Evolutionary conservation across 2,329 filamentous ascomycete species (phyloP).

Genomic region (Aspergillus amoenus): DNA sequence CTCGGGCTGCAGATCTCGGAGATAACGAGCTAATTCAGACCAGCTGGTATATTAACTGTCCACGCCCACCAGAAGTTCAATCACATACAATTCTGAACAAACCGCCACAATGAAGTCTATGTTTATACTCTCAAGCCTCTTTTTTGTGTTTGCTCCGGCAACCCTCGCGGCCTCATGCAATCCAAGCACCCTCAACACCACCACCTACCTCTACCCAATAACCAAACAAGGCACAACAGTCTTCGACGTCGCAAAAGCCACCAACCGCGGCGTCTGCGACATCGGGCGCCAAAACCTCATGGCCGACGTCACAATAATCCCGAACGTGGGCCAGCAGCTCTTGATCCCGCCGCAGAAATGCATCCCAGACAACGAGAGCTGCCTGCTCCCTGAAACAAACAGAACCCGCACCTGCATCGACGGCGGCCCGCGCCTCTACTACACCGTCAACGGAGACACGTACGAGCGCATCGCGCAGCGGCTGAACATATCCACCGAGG

Average conservation of each 20-base stretch:
- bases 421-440: slow-evolving; percentile 20
- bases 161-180: background rate
- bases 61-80: no score
- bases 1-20: no score
- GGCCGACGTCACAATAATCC: slow-evolving; percentile 20
- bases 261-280: slow-evolving; percentile 14
- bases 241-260: slow-evolving; percentile 9
- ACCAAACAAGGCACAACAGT: slow-evolving; percentile 7
- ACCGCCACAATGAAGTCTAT: no score
- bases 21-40: no score
- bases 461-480: slow-evolving; percentile 12
- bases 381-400: slow-evolving; percentile 10
- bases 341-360: slow-evolving; percentile 16
- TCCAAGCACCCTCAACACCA: slow-evolving; percentile 11
- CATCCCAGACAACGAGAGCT: slow-evolving; percentile 15
- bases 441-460: slow-evolving; percentile 19
- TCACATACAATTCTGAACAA: no score
- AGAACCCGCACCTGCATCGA: slow-evolving; percentile 13
- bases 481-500: slow-evolving; percentile 15
- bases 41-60: no score
- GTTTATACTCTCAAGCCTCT: no score
- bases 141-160: no score
- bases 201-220: background rate
- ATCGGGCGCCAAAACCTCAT: slow-evolving; percentile 16
- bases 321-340: slow-evolving; percentile 14